A percentile compares a stretch with the other conserved stretches of the same genome.
phyloP scores from a whole-genome alignment of 768 basidiomycete genomes.

The Imleria badia region DNA sequence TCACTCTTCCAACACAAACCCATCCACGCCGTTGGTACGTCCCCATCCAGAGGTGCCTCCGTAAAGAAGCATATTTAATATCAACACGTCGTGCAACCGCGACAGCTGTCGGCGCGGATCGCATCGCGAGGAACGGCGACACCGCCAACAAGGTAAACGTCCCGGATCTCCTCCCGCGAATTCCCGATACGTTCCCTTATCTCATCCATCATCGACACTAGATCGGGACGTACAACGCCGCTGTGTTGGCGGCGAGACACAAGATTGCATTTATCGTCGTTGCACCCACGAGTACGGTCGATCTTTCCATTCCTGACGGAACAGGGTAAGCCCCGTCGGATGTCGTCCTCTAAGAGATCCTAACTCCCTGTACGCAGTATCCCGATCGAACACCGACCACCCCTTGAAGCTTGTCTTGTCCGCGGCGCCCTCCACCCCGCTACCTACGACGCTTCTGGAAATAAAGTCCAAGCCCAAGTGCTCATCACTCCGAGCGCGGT shows the following conservation, averaged over 20 bases:
- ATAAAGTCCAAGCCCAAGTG: conserved; percentile 69
- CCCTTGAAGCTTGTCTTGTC: conserved; percentile 84
- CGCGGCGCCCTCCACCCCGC: conserved; percentile 75
- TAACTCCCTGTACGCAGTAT: conserved; percentile 45
- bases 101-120: conserved; percentile 81
- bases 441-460: conserved; percentile 37
- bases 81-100: background rate
- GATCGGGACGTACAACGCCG: conserved; percentile 96
- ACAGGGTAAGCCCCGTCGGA: conserved; percentile 40
- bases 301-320: conserved; percentile 74
- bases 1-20: conserved; percentile 86
- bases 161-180: background rate
- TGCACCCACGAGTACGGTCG: conserved; percentile 90
- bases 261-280: conserved; percentile 90
- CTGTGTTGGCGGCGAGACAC: conserved; percentile 86
- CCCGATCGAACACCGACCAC: conserved; percentile 90
- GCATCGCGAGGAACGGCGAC: conserved; percentile 91
- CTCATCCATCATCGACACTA: conserved; percentile 13
- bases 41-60: background rate
- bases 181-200: background rate
- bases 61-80: background rate
- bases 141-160: conserved; percentile 86
- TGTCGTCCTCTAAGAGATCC: background rate
- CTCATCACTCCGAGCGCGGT: conserved; percentile 75
- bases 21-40: conserved; percentile 76